Evolutionary conservation across 2,329 filamentous ascomycete genomes (phyloP).

Genomic region (Didymella sp.): DNA sequence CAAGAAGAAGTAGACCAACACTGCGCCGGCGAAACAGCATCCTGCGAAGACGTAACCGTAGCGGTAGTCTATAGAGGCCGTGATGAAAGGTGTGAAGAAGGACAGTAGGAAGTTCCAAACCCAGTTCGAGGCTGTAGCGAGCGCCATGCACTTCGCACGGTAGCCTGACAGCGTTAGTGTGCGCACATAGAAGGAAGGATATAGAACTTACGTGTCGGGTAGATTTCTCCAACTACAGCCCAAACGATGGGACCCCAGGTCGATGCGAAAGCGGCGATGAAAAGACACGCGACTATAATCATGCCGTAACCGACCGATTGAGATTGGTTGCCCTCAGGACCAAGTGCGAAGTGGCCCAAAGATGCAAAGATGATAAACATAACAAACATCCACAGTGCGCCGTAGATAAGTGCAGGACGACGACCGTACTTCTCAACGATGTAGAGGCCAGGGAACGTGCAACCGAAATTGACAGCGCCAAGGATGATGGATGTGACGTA

Average conservation of each 20-base stretch:
- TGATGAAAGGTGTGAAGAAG: slow-evolving; percentile 84
- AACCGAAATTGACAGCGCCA: slow-evolving; percentile 57
- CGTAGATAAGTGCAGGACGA: slow-evolving; percentile 54
- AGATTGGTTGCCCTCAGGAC: slow-evolving; percentile 45
- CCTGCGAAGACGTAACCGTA: slow-evolving; percentile 80
- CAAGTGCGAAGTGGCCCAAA: slow-evolving; percentile 55
- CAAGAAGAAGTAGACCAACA: slow-evolving; percentile 79
- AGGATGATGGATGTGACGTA: slow-evolving; percentile 59
- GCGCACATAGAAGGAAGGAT: not conserved
- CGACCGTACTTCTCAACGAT: slow-evolving; percentile 57
- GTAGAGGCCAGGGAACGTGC: slow-evolving; percentile 56
- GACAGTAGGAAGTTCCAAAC: slow-evolving; percentile 55
- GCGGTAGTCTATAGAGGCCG: slow-evolving; percentile 70
- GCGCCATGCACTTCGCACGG: slow-evolving; percentile 54
- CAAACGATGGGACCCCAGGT: slow-evolving; percentile 76
- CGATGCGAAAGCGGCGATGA: slow-evolving; percentile 70
- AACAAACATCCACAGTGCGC: slow-evolving; percentile 59
- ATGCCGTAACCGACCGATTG: slow-evolving; percentile 64
- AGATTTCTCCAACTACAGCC: slow-evolving; percentile 72
- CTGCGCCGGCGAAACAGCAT: slow-evolving; percentile 69
- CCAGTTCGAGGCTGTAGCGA: slow-evolving; percentile 56
- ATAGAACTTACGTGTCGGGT: slow-evolving; percentile 56
- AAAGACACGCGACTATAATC: slow-evolving; percentile 73
- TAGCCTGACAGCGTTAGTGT: slow-evolving; percentile 41
- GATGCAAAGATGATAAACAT: slow-evolving; percentile 65